Base-by-base conservation (phyloP, 2,329 filamentous ascomycete genomes). In the Scedosporium dehoogii region DNA sequence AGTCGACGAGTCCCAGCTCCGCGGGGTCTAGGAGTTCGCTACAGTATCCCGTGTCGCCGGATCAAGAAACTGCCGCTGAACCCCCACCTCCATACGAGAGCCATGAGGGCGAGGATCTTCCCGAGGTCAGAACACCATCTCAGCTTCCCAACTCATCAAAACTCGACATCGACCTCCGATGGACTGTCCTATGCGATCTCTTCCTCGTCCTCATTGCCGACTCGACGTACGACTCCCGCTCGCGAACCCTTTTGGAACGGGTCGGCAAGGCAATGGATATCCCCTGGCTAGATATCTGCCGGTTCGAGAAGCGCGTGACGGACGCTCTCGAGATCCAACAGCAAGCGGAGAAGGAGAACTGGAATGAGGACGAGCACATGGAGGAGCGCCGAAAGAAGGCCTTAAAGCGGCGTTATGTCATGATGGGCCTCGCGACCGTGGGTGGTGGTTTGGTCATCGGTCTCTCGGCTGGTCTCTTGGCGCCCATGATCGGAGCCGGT, bases 291-390 rank as follows among this genome's bases (percentile, higher is more conserved):
- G 94, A 99, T 67, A 96, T 97, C 63, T 96, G 92, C 74, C 87
- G 91, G 46, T 99, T 99, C 70, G 94, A 99, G 76, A 97, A 97
- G 76, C 88, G 92, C 61, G 91, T 99, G 5, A 97, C 94, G 6
- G 94, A 99, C 74, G 92, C 94, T 1, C 79, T 99, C 23, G 94
- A 99, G 74, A 97, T 99, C 91, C 93, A 97, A 75, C 92, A 97
- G 73, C 87, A 90, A 57, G 91, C 91, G 5, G 89, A 92, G 66
- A 96, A 93, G 70, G 94, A 99, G 75, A 96, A 93, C 66, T 99
- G 94, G 94, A 96, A 97, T 67, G 94, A 99, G 73, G 88, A 94
- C 10, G 91, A 96, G 66, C 92, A 97, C 72, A 91, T 97, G 81
- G 91, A 96, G 73, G 84, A 81, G 63, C 85, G 94, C 57, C 84